Base-by-base conservation (phyloP, 2,329 filamentous ascomycete species). In the Ophiostoma sp. region DNA sequence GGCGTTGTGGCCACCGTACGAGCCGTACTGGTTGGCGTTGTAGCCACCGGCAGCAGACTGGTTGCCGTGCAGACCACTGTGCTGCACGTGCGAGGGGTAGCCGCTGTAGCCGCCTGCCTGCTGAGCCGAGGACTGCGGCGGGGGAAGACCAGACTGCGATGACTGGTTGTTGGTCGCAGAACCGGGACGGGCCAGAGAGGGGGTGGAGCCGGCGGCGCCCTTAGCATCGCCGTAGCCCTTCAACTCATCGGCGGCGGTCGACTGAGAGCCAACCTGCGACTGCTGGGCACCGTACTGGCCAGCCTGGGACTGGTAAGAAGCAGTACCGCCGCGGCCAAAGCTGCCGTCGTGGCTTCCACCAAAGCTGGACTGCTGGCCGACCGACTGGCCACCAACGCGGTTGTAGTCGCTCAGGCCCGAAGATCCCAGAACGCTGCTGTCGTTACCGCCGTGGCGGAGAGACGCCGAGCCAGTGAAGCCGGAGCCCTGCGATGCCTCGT, bases 151-250 rank as follows among this genome's bases (percentile, higher is more conserved):
- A 57, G 81, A 78, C 77, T 85, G 84, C 62, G 83, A 80, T 4
- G 85, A 80, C 2, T 80, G 81, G 69, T 81, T 83, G 77, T 86
- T 87, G 65, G 85, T 81, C 15, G 86, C 86, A 41, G 86, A 88
- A 65, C 85, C 85, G 7, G 86, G 86, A 20, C 86, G 85, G n/a
- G 80, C 81, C 17, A 88, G 80, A 3, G 85, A 85, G 62, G 86
- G 85, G 72, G 84, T 87, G 13, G 86, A 85, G 1, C 86, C 86
- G 54, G 83, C 80, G 11, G 79, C 80, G 23, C 81, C 76, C 82
- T 88, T 88, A 74, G 80, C 76, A 27, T 88, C 86, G 67, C 84
- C 84, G 71, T 86, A 88, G 0, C 84, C 84, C 82, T 88, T 88
- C 77, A 88, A 75, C 39, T 88, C 86, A 72, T 88, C 86, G 27